A percentile compares a stretch with the other conserved stretches of the same genome.
Evolutionary conservation across 2,329 filamentous ascomycete species (phyloP).

Genomic region (Coniochaeta sp.): DNA sequence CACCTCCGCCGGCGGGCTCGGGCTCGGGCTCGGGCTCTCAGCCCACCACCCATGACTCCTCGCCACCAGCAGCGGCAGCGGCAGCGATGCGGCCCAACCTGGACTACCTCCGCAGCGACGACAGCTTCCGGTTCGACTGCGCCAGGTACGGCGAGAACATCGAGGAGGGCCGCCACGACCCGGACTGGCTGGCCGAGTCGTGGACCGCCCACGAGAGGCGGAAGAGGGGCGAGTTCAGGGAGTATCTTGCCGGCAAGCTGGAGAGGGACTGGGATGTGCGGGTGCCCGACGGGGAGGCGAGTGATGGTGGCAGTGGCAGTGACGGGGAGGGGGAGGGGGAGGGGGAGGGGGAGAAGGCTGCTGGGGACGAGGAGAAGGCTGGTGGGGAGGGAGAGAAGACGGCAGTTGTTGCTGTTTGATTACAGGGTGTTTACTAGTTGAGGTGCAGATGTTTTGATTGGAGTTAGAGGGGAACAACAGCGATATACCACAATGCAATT

Average conservation of each 20-base stretch:
- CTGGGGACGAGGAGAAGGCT: neutral
- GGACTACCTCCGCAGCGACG: conserved; percentile 27
- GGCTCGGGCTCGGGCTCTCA: too few species aligned
- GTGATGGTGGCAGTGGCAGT: neutral
- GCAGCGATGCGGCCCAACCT: conserved; percentile 24
- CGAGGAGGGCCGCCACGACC: conserved; percentile 39
- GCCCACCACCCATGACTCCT: too few species aligned
- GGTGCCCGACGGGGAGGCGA: neutral
- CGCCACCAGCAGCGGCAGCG: neutral
- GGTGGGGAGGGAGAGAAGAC: neutral
- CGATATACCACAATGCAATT: neutral
- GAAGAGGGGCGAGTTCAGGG: conserved; percentile 40
- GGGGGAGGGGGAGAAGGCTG: too few species aligned
- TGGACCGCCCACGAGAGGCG: conserved; percentile 43
- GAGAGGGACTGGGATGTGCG: conserved; percentile 36
- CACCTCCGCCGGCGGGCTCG: neutral
- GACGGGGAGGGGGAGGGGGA: neutral
- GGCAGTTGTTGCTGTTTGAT: neutral
- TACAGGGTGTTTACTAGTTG: neutral
- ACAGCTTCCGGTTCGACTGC: conserved; percentile 34
- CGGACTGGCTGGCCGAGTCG: conserved; percentile 43
- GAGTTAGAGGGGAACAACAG: neutral
- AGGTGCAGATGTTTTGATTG: neutral
- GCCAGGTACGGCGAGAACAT: conserved; percentile 36
- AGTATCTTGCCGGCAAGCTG: conserved; percentile 35